Percentiles rank a stretch among this genome's conserved stretches.
phyloP scores from a whole-genome alignment of 805 yeast species.

The Pichia manshurica region DNA sequence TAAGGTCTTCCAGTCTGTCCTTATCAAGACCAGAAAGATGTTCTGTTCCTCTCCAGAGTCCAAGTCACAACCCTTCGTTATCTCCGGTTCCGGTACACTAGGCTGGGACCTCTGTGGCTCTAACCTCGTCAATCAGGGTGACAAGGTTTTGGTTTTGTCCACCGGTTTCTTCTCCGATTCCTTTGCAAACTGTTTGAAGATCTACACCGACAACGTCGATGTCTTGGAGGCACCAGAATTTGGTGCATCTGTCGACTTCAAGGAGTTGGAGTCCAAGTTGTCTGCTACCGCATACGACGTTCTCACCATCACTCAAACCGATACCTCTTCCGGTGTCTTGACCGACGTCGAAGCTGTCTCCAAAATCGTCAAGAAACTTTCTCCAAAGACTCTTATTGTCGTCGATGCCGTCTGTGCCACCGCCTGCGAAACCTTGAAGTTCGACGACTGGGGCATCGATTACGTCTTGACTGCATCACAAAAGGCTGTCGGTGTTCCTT shows the following conservation, averaged over 20 bases:
- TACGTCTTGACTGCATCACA: slow-evolving; percentile 88
- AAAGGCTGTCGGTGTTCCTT: slow-evolving; percentile 91
- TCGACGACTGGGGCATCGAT: slow-evolving; percentile 87
- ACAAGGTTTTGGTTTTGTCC: slow-evolving; percentile 71
- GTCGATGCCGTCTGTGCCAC: slow-evolving; percentile 96
- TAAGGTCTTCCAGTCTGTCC: slow-evolving; percentile 60
- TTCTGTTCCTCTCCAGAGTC: slow-evolving; percentile 61
- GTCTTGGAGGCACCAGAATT: slow-evolving; percentile 56
- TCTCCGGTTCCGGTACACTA: slow-evolving; percentile 88
- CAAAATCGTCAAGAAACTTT: slow-evolving; percentile 48
- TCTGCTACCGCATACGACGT: slow-evolving; percentile 44
- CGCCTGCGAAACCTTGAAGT: slow-evolving; percentile 80
- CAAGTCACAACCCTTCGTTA: slow-evolving; percentile 70
- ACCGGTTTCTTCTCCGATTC: slow-evolving; percentile 89
- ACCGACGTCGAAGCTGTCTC: slow-evolving; percentile 63
- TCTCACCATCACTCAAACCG: slow-evolving; percentile 89
- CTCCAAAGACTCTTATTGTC: slow-evolving; percentile 77
- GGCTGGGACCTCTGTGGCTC: slow-evolving; percentile 92
- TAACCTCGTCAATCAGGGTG: slow-evolving; percentile 61
- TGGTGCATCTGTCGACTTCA: slow-evolving; percentile 64
- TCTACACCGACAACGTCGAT: slow-evolving; percentile 74
- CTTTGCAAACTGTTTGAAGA: slow-evolving; percentile 67
- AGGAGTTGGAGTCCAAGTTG: slow-evolving; percentile 51
- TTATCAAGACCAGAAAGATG: slow-evolving; percentile 62
- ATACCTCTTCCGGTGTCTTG: slow-evolving; percentile 93